Base-by-base conservation (phyloP, 106 monocot species). In the Acanthochlamys bracteata region DNA sequence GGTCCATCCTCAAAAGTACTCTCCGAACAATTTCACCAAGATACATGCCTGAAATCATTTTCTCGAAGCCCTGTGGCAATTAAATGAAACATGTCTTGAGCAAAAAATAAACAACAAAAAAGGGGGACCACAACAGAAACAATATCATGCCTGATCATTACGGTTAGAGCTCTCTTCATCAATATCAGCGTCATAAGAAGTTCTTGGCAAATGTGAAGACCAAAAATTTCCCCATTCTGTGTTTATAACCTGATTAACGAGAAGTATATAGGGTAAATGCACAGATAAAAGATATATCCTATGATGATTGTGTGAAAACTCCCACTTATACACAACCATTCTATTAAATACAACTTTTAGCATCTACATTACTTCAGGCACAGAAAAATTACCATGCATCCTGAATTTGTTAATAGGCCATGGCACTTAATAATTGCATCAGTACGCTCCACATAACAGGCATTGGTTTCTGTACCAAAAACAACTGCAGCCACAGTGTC, bases 171-270 rank as follows among this genome's bases (percentile, higher is more conserved):
- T 88, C 12, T 91, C 91, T 24, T 88, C 87, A 81, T 98, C 91
- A 27, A 98, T 66, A 43, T 70, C 75, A 55, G 83, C 66, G 68
- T 98, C 96, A 81, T 98, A 98, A 43, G 82, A 22, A 58, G 96
- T 91, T 62, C 85, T 84, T 10, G 96, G 96, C 43, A 98, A 61
- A 81, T 98, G 96, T 17, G 96, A 84, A 46, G 96, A 88, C 96
- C 91, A 98, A 76, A 98, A 98, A 69, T 79, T 88, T 39, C 96
- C 91, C 96, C 96, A 98, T 79, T 98, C 96, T 78, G 85, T 91
- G 55, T 98, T 98, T 12, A 98, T 65, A 56, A 88, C 96, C 96
- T 98, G 68, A 67, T 62, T 21, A 84, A 22, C 39, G 66, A 19
- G 49, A 81, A 54, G 7, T 16, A 59, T 59, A 25, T 59, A 7